Evolutionary conservation across 371 early-diverging fungal species (phyloP).

Genomic region (Syncephalastrum racemosum): DNA sequence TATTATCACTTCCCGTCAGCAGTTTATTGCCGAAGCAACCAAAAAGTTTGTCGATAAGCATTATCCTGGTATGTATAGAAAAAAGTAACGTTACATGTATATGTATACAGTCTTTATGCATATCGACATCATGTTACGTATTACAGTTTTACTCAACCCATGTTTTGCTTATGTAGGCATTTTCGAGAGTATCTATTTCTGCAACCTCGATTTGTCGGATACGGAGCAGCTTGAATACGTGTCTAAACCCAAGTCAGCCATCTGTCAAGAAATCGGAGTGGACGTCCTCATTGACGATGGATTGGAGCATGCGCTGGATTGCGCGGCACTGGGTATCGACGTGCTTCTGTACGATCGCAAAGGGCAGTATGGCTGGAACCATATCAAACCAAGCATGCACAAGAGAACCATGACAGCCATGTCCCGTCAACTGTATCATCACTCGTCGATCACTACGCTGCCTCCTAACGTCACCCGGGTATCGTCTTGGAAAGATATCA

Average conservation of each 20-base stretch:
- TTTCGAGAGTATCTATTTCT: constrained; percentile 57
- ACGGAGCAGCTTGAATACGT: constrained; percentile 46
- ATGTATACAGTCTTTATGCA: not conserved
- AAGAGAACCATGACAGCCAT: constrained; percentile 21
- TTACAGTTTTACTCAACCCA: too few species aligned
- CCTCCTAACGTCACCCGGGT: constrained; percentile 44
- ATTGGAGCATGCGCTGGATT: constrained; percentile 47
- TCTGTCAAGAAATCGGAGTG: constrained; percentile 52
- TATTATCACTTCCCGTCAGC: constrained; percentile 55
- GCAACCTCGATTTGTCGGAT: constrained; percentile 47
- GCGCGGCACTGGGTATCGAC: constrained; percentile 47
- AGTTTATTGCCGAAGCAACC: constrained; percentile 55
- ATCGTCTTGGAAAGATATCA: constrained; percentile 41
- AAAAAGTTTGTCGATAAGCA: constrained; percentile 23
- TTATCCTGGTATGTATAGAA: constrained; percentile 26
- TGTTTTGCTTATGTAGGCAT: constrained; percentile 17
- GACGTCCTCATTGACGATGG: constrained; percentile 53
- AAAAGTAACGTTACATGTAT: constrained; percentile 1
- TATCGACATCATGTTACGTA: not conserved
- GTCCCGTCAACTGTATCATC: constrained; percentile 28
- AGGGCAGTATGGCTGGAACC: constrained; percentile 51
- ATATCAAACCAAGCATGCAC: constrained; percentile 8
- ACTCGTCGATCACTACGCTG: constrained; percentile 8
- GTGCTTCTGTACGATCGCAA: constrained; percentile 52
- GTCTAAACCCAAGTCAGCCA: constrained; percentile 52